phyloP scores from a whole-genome alignment of 257 asterid genomes.

The Prunella vulgaris region DNA sequence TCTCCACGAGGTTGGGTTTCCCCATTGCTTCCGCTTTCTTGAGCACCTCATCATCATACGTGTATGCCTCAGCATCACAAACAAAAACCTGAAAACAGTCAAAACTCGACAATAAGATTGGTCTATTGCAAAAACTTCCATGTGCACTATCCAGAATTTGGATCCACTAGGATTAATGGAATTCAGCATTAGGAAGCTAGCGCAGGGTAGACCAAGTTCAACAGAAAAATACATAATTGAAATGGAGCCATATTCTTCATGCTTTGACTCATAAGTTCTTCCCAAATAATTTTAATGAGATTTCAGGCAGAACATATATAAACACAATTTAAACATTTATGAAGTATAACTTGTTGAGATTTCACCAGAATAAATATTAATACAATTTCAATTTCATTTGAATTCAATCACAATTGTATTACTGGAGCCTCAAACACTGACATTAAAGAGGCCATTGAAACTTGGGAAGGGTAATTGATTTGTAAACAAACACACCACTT shows the following conservation, averaged over 20 bases:
- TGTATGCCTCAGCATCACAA: conserved; percentile 78
- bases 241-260: background rate
- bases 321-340: too few species aligned
- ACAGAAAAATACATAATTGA: background rate
- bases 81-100: conserved; percentile 50
- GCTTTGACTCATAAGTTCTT: background rate
- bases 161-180: background rate
- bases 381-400: background rate
- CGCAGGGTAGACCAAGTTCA: background rate
- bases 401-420: background rate
- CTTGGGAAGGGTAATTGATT: background rate
- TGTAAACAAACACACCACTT: background rate
- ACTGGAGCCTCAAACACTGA: background rate
- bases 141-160: background rate
- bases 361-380: background rate
- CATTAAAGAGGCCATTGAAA: background rate
- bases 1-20: conserved; percentile 74
- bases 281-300: background rate
- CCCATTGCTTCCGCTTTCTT: conserved; percentile 93
- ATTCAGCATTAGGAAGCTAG: background rate
- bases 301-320: too few species aligned
- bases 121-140: background rate
- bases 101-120: background rate
- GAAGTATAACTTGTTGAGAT: too few species aligned
- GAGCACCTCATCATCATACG: conserved; percentile 89